Evolutionary conservation across 2,329 filamentous ascomycete genomes (phyloP).

Genomic region (Escovopsis sp.): DNA sequence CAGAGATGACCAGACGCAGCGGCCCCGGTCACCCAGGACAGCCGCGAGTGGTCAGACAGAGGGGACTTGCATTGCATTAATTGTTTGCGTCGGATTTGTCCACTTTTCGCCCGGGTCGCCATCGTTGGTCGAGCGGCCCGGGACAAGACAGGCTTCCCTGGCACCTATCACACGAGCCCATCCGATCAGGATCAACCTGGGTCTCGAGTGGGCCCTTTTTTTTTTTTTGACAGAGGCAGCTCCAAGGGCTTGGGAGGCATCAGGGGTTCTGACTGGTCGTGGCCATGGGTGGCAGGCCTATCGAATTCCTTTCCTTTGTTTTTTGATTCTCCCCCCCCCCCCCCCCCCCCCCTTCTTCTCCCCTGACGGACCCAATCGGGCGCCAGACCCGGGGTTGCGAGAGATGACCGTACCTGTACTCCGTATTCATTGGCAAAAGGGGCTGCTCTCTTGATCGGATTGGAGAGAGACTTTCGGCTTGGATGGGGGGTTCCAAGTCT

Average conservation of each 20-base stretch:
- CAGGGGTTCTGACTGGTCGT: slow-evolving; percentile 1
- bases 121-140: not conserved
- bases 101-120: not conserved
- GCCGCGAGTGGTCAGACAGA: not conserved
- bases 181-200: slow-evolving; percentile 6
- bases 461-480: too few relatives aligned
- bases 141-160: not conserved
- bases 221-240: slow-evolving; percentile 4
- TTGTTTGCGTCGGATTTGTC: not conserved
- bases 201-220: slow-evolving; percentile 4
- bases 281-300: too few relatives aligned
- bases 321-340: too few relatives aligned
- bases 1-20: not conserved
- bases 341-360: too few relatives aligned
- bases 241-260: slow-evolving; percentile 5
- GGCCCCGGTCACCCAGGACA: not conserved
- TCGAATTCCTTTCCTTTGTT: too few relatives aligned
- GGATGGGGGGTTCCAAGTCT: too few relatives aligned
- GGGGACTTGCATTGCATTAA: not conserved
- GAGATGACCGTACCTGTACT: too few relatives aligned
- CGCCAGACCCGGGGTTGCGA: too few relatives aligned
- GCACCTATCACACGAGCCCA: not conserved
- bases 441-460: too few relatives aligned
- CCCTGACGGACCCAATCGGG: too few relatives aligned
- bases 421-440: too few relatives aligned